A percentile compares a stretch with the other conserved stretches of the same genome.
phyloP scores from a whole-genome alignment of 2,329 filamentous ascomycete genomes.

The Curvularia hawaiiensis region DNA sequence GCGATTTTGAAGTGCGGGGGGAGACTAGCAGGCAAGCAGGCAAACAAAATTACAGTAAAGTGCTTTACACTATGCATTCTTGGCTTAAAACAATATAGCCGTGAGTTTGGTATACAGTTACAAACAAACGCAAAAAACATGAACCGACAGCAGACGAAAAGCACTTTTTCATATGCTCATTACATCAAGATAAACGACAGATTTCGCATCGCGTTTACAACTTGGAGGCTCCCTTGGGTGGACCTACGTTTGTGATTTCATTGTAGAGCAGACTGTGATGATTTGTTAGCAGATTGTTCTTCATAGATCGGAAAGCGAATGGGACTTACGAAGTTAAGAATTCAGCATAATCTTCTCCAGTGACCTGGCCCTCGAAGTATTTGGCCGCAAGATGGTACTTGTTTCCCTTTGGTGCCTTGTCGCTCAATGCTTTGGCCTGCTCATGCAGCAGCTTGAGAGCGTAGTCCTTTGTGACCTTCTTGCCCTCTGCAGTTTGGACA shows the following conservation, averaged over 20 bases:
- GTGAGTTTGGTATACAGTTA: constrained; percentile 22
- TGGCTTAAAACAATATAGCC: neutral
- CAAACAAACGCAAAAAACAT: neutral
- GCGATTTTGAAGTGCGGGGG: neutral
- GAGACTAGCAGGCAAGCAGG: neutral
- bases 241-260: constrained; percentile 78
- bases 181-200: neutral
- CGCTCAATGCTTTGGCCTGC: constrained; percentile 74
- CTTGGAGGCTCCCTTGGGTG: constrained; percentile 61
- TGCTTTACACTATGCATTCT: constrained; percentile 7
- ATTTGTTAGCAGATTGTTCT: constrained; percentile 20
- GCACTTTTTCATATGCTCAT: constrained; percentile 1
- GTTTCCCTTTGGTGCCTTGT: constrained; percentile 82
- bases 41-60: neutral
- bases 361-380: constrained; percentile 92
- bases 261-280: constrained; percentile 75
- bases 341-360: constrained; percentile 96
- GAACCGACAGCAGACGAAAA: neutral
- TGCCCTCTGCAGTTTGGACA: constrained; percentile 81
- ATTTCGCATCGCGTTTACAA: constrained; percentile 33
- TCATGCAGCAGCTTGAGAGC: constrained; percentile 85
- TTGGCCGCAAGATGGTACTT: constrained; percentile 89
- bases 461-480: constrained; percentile 91
- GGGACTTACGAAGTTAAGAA: constrained; percentile 80
- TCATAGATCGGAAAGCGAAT: neutral